phyloP scores from a whole-genome alignment of 2,329 filamentous ascomycete species.

The Bimuria novae-zelandiae region DNA sequence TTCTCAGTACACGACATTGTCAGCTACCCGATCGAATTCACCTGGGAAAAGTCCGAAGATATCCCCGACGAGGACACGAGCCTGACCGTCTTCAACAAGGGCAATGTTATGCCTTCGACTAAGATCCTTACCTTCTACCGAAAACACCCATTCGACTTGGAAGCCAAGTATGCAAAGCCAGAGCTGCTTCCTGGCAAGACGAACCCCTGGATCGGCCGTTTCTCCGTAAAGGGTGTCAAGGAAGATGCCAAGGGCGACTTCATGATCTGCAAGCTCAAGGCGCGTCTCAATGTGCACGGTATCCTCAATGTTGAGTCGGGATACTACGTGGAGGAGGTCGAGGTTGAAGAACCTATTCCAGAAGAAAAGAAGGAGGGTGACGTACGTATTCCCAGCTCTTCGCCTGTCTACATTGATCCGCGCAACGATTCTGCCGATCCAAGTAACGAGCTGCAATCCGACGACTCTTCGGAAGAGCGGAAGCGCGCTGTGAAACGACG shows the following conservation, averaged over 20 bases:
- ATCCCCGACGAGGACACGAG: constrained; percentile 98
- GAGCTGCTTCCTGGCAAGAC: constrained; percentile 85
- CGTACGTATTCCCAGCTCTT: constrained; percentile 60
- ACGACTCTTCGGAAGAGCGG: constrained; percentile 17
- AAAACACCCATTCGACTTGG: constrained; percentile 94
- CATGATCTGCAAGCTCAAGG: constrained; percentile 99
- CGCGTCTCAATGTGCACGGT: constrained; percentile 93
- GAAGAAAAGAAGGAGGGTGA: constrained; percentile 68
- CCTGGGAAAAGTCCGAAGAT: constrained; percentile 97
- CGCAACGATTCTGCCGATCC: constrained; percentile 25
- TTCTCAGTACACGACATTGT: constrained; percentile 97
- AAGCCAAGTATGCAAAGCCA: constrained; percentile 89
- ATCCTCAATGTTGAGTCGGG: constrained; percentile 95
- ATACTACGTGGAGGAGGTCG: constrained; percentile 97
- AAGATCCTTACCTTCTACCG: constrained; percentile 99
- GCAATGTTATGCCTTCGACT: constrained; percentile 95
- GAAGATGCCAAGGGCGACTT: constrained; percentile 92
- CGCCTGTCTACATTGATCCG: constrained; percentile 16
- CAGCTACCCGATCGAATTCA: constrained; percentile 97
- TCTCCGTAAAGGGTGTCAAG: constrained; percentile 98
- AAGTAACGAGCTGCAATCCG: constrained; percentile 25
- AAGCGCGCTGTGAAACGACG: constrained; percentile 37
- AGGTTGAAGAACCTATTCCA: constrained; percentile 91
- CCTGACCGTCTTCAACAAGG: constrained; percentile 95
- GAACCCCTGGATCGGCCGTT: constrained; percentile 94